Evolutionary conservation across 345 rosid genomes (phyloP).

Genomic region (Eucalyptus pauciflora): DNA sequence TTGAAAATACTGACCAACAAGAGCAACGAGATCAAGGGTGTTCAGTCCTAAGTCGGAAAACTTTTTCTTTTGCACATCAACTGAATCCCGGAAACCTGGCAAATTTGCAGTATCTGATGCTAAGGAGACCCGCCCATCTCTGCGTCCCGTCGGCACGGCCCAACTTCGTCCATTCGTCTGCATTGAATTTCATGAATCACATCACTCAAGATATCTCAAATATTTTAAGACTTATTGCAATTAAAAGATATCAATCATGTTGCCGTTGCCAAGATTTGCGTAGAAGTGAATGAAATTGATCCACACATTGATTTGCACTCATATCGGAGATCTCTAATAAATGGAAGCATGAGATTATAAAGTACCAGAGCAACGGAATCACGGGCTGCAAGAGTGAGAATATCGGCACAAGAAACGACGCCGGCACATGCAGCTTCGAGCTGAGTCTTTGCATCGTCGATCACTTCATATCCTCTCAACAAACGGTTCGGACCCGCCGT

Average conservation of each 20-base stretch:
- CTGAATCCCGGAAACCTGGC: constrained; percentile 8
- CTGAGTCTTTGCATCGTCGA: constrained; percentile 40
- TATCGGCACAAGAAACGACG: constrained; percentile 49
- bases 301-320: neutral
- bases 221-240: neutral
- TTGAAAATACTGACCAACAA: constrained; percentile 11
- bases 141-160: constrained; percentile 23
- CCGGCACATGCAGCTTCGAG: constrained; percentile 41
- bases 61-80: constrained; percentile 7
- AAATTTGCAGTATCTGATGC: constrained; percentile 6
- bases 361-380: constrained; percentile 20
- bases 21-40: constrained; percentile 23
- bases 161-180: constrained; percentile 3
- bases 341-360: neutral
- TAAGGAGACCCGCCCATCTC: constrained; percentile 20
- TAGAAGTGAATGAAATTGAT: neutral
- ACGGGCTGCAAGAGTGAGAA: constrained; percentile 39
- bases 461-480: constrained; percentile 31
- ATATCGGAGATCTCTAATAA: neutral
- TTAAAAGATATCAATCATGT: neutral
- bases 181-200: neutral
- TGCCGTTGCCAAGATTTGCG: neutral
- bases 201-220: neutral
- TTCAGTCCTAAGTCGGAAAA: constrained; percentile 6
- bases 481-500: constrained; percentile 15